phyloP scores from a whole-genome alignment of 2,329 filamentous ascomycete species.

The Helotiales sp. region DNA sequence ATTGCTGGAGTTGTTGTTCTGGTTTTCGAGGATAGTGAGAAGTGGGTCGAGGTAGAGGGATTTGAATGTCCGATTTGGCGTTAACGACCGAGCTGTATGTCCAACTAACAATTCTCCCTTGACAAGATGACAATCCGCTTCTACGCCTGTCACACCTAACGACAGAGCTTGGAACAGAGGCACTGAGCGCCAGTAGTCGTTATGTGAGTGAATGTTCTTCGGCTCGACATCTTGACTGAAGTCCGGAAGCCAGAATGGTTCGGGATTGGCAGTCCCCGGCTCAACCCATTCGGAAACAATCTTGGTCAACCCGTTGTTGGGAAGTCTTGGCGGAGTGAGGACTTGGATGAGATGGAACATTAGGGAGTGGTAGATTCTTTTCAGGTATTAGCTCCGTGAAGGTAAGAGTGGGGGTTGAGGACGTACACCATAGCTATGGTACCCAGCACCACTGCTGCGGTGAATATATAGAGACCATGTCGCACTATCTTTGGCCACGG shows the following conservation, averaged over 20 bases:
- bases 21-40: conserved; percentile 51
- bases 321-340: conserved; percentile 50
- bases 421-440: conserved; percentile 14
- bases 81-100: conserved; percentile 54
- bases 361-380: conserved; percentile 19
- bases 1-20: conserved; percentile 37
- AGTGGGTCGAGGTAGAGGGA: conserved; percentile 61
- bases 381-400: conserved; percentile 1
- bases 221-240: conserved; percentile 23
- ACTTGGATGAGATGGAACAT: conserved; percentile 36
- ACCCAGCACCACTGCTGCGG: conserved; percentile 3
- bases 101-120: conserved; percentile 53
- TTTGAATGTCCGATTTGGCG: conserved; percentile 51
- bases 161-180: conserved; percentile 52
- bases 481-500: conserved; percentile 18
- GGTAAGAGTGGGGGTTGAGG: neutral
- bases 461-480: conserved; percentile 9
- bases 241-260: conserved; percentile 21
- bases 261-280: conserved; percentile 1
- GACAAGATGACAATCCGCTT: conserved; percentile 62
- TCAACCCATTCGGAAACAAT: conserved; percentile 14
- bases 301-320: conserved; percentile 38
- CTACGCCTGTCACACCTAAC: conserved; percentile 56
- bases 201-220: conserved; percentile 47
- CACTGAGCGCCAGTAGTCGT: conserved; percentile 55